Evolutionary conservation across 2,329 filamentous ascomycete genomes (phyloP), one percentile per base, ranked within the genome.

Genomic region (Davidsoniella virescens): DNA sequence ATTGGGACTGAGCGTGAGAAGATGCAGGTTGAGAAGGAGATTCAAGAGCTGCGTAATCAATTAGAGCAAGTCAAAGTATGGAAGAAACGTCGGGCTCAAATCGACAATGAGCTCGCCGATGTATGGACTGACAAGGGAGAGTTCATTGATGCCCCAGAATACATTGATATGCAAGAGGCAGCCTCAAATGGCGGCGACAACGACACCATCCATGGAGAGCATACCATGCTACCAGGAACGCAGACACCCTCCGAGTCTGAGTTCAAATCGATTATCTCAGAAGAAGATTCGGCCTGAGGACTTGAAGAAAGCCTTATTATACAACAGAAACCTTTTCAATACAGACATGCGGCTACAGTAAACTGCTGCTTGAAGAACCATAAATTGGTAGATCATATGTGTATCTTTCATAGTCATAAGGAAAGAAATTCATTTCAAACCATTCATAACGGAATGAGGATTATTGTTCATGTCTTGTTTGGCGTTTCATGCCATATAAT

Each of bases 1-100:
- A 96, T 98, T 57, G 92, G 92, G 52, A 95, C 88, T 0, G 86
- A 87, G 61, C 78, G 83, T 53, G 92, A 98, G 69, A 94, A 95
- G 68, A 80, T 88, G 63, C 84, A 85, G 18, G 87, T 95, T 6
- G 88, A 95, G 67, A 86, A 85, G 62, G 92, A 98, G 64, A 70
- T 96, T 14, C 76, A 83, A 46, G 87, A 95, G 56, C 71, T 98
- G 41, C 78, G 82, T 26, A 86, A 90, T 62, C 74, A 83, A 20
- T 68, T 98, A 6, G 73, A 78, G 9, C 81, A 86, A 64, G 90
- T 96, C 0, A 83, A 90, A 49, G 74, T 80, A 58, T 93, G 87
- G 87, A 87, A 90, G 69, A 67, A 68, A 56, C 74, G 92, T 47
- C 77, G 79, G 36, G 73, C 78, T 47, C 84, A 87, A 63, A 93